Percentiles rank a stretch among this genome's conserved stretches.
These are phyloP conservation scores for Scolecobasidium constrictum DNA, from an alignment of 2,329 filamentous ascomycete genomes.

Conservation along the genomic window DNA sequence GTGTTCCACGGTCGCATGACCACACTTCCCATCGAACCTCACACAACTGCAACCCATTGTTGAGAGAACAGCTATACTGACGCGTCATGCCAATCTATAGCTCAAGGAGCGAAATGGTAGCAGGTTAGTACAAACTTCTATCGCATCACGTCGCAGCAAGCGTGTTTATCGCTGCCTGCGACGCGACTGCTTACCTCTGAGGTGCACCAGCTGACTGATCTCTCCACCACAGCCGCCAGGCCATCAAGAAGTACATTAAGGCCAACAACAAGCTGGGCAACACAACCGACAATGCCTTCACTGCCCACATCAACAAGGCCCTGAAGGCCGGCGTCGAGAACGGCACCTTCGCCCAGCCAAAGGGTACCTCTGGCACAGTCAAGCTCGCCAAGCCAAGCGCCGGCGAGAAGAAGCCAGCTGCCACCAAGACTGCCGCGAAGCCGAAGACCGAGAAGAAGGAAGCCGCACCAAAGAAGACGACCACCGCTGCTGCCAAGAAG, in stretches of 20 bases:
- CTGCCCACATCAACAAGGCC: constrained; percentile 76
- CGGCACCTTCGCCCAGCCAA: constrained; percentile 79
- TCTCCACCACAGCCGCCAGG: constrained; percentile 61
- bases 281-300: constrained; percentile 48
- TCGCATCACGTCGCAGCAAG: too few species aligned
- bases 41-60: not conserved
- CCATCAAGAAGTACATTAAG: constrained; percentile 65
- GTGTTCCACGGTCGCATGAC: constrained; percentile 7
- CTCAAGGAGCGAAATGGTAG: constrained; percentile 61
- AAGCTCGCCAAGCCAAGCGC: constrained; percentile 84
- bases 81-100: constrained; percentile 37
- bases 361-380: constrained; percentile 86
- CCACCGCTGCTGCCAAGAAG: constrained; percentile 29
- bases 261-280: constrained; percentile 56
- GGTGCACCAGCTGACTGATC: too few species aligned
- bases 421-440: constrained; percentile 13
- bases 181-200: too few species aligned
- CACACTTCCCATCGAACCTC: not conserved
- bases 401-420: constrained; percentile 19
- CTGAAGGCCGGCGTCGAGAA: constrained; percentile 74
- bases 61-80: constrained; percentile 35
- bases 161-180: too few species aligned
- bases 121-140: constrained; percentile 45
- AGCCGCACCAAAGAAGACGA: constrained; percentile 22
- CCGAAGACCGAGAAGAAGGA: constrained; percentile 21